A percentile compares a stretch with the other conserved stretches of the same genome.
Conservation (phyloP, 768 basidiomycete genomes). For the Macrocybe gigantea region DNA sequence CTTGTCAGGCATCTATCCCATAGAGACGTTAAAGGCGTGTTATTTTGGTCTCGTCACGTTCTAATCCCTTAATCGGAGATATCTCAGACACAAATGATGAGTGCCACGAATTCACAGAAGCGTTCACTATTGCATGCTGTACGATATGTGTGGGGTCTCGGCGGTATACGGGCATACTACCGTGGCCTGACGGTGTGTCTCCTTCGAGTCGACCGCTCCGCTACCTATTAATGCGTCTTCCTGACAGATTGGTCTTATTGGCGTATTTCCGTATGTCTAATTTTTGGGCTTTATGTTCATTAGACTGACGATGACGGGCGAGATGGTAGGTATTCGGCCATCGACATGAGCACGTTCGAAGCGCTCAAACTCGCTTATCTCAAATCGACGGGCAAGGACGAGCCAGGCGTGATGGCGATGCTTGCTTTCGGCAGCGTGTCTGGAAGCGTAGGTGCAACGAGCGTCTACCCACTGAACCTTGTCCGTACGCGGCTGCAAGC, state of each 20-base stretch:
- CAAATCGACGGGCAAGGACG: constrained; percentile 79
- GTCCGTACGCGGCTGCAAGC: constrained; percentile 95
- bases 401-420: constrained; percentile 83
- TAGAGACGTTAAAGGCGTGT: constrained; percentile 88
- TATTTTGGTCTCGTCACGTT: constrained; percentile 3
- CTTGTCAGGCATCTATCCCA: constrained; percentile 81
- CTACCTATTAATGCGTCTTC: constrained; percentile 9
- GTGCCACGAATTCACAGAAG: constrained; percentile 57
- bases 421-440: constrained; percentile 91
- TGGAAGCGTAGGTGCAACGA: constrained; percentile 89
- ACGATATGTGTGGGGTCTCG: constrained; percentile 69
- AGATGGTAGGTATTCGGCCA: constrained; percentile 70
- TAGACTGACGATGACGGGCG: background rate
- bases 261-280: constrained; percentile 80
- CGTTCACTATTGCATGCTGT: constrained; percentile 58
- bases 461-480: constrained; percentile 88
- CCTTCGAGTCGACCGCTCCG: constrained; percentile 4
- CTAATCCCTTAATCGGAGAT: constrained; percentile 2
- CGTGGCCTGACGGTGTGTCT: constrained; percentile 78
- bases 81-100: constrained; percentile 91
- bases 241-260: constrained; percentile 82
- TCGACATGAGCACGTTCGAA: constrained; percentile 97
- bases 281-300: background rate
- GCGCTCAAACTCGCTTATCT: constrained; percentile 89
- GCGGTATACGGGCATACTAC: constrained; percentile 82